Evolutionary conservation across 2,329 filamentous ascomycete species (phyloP).

Genomic region (Ophiocordyceps polyrhachis-furcata): DNA sequence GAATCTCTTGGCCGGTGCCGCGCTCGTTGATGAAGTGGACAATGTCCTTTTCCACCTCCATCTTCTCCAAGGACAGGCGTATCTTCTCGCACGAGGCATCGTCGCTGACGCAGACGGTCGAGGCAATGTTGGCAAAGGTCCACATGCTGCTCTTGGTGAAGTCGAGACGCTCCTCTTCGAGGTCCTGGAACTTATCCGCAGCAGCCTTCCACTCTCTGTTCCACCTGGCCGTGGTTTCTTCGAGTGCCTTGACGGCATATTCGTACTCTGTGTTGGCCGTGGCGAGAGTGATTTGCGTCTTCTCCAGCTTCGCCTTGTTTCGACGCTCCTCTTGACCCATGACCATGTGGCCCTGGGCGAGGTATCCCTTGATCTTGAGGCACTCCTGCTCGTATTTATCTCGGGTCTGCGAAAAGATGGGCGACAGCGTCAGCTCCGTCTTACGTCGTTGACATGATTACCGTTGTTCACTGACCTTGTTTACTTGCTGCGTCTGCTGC

Average conservation of each 20-base stretch:
- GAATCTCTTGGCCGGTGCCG: slow-evolving; percentile 93
- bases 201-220: slow-evolving; percentile 97
- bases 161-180: slow-evolving; percentile 91
- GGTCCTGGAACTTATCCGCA: slow-evolving; percentile 96
- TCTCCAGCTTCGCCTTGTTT: slow-evolving; percentile 97
- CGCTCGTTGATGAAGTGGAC: slow-evolving; percentile 67
- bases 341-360: slow-evolving; percentile 98
- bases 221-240: slow-evolving; percentile 90
- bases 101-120: slow-evolving; percentile 93
- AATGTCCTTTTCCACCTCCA: slow-evolving; percentile 95
- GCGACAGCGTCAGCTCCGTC: background rate
- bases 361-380: slow-evolving; percentile 93
- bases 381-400: slow-evolving; percentile 97
- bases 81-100: slow-evolving; percentile 96
- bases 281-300: slow-evolving; percentile 90
- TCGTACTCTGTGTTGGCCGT: slow-evolving; percentile 89
- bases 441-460: no score
- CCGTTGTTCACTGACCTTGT: slow-evolving; percentile 46
- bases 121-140: slow-evolving; percentile 95
- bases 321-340: slow-evolving; percentile 99
- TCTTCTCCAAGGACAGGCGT: slow-evolving; percentile 76
- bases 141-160: slow-evolving; percentile 96
- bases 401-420: slow-evolving; percentile 38
- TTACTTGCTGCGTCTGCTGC: slow-evolving; percentile 76
- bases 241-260: slow-evolving; percentile 73